Evolutionary conservation across 495 filamentous ascomycete genomes (phyloP).

Genomic region (Trichoderma erinaceum): DNA sequence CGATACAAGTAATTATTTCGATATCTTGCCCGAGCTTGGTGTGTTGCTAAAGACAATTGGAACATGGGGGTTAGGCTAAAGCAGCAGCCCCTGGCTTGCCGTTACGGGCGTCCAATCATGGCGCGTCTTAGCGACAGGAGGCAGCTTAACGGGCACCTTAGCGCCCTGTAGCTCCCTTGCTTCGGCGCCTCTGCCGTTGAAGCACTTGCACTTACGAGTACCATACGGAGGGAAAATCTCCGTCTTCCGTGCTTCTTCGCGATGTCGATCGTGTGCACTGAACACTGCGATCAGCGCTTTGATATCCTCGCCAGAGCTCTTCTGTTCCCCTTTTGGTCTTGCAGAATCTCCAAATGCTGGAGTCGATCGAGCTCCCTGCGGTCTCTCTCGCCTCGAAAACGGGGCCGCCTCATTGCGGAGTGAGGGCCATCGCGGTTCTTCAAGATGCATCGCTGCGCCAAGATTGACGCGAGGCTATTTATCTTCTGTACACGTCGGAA

Average conservation of each 20-base stretch:
- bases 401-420: background rate
- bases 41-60: no score
- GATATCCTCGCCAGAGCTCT: no score
- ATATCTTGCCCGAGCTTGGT: no score
- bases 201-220: background rate
- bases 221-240: background rate
- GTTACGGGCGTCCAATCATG: background rate
- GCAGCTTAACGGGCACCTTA: background rate
- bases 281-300: no score
- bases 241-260: background rate
- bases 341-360: no score
- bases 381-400: background rate
- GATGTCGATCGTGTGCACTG: no score
- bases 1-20: no score
- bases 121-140: background rate
- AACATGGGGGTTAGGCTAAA: background rate
- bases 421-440: background rate
- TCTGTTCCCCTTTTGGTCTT: no score
- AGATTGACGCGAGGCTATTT: background rate
- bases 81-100: background rate
- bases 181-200: conserved; percentile 3
- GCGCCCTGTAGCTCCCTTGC: background rate
- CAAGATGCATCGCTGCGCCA: conserved; percentile 7
- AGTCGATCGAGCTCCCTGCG: no score
- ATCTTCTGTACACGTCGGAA: background rate